A percentile compares a stretch with the other conserved stretches of the same genome.
Evolutionary conservation across 768 basidiomycete species (phyloP).

Genomic region (Russula lepida): DNA sequence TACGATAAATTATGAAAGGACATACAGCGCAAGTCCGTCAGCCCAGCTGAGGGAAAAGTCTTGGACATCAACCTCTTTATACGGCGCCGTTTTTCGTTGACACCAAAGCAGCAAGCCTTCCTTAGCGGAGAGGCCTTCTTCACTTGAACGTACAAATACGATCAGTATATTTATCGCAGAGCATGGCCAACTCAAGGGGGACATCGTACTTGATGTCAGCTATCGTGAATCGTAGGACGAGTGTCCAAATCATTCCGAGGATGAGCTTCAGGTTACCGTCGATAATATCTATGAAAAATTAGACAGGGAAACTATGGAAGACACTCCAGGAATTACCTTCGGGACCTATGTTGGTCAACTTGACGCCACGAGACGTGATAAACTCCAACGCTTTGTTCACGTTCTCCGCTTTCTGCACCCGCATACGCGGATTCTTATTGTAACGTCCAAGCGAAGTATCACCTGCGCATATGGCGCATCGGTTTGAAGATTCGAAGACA

Average conservation of each 20-base stretch:
- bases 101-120: conserved; percentile 97
- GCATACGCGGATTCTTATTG: conserved; percentile 81
- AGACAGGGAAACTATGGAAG: background rate
- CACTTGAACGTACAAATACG: conserved; percentile 39
- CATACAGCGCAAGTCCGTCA: conserved; percentile 91
- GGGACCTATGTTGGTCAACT: conserved; percentile 94
- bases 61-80: conserved; percentile 87
- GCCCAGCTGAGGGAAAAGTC: conserved; percentile 92
- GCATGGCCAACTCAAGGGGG: background rate
- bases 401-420: conserved; percentile 97
- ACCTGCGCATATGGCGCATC: conserved; percentile 37
- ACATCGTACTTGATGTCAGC: conserved; percentile 85
- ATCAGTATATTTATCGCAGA: background rate
- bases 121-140: conserved; percentile 97
- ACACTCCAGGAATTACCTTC: conserved; percentile 49
- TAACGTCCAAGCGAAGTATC: conserved; percentile 92
- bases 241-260: conserved; percentile 98
- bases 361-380: conserved; percentile 88
- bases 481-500: background rate
- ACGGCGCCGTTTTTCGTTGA: conserved; percentile 89
- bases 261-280: conserved; percentile 98
- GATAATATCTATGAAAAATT: conserved; percentile 69
- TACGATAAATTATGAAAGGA: conserved; percentile 21
- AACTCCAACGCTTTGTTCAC: conserved; percentile 95
- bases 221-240: conserved; percentile 95